phyloP scores from a whole-genome alignment of 768 basidiomycete species.

The Brasilioporus rufonigricans region DNA sequence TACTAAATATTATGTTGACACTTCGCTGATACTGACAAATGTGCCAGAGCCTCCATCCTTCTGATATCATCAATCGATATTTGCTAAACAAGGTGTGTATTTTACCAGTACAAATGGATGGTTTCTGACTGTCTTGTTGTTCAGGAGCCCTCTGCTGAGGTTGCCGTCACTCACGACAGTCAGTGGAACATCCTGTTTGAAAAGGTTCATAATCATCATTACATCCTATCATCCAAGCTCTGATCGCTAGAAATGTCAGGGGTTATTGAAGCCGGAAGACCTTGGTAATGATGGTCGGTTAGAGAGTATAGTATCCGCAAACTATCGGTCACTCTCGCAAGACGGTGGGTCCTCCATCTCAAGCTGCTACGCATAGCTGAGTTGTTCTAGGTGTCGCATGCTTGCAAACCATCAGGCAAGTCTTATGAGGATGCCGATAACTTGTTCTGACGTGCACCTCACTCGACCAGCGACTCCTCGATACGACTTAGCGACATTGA shows the following conservation, averaged over 20 bases:
- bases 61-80: slow-evolving; percentile 12
- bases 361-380: background rate
- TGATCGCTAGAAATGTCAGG: background rate
- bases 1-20: no score
- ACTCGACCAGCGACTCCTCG: background rate
- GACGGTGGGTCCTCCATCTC: slow-evolving; percentile 2
- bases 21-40: background rate
- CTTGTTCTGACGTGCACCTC: background rate
- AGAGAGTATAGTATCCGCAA: slow-evolving; percentile 3
- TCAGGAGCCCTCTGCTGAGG: background rate
- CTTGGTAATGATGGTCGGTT: background rate
- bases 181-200: background rate
- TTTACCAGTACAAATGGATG: background rate
- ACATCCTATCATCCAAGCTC: background rate
- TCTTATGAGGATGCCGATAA: background rate
- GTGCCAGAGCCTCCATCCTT: slow-evolving; percentile 8
- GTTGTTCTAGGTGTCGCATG: background rate
- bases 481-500: background rate
- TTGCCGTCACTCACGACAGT: background rate
- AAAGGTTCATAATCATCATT: background rate
- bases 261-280: background rate
- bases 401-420: background rate
- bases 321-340: slow-evolving; percentile 4
- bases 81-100: background rate
- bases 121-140: background rate